These are phyloP conservation scores for Apiospora malaysiana DNA, from an alignment of 2,329 filamentous ascomycete genomes.

Conservation along the genomic window DNA sequence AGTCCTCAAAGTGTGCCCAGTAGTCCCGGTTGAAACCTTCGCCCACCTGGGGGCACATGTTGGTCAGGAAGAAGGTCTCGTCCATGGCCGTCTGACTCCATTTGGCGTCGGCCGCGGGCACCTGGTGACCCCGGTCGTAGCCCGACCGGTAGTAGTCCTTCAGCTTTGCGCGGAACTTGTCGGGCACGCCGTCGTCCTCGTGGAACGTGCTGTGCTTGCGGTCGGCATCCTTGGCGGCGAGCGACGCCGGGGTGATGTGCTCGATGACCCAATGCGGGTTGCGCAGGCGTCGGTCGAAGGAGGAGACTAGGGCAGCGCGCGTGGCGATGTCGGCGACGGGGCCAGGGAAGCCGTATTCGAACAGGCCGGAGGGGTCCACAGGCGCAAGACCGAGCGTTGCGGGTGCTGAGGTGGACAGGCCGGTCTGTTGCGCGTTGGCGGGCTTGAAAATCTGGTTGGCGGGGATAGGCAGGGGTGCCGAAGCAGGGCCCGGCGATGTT, in stretches of 20 bases:
- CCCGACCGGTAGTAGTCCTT: constrained; percentile 95
- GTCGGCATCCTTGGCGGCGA: constrained; percentile 77
- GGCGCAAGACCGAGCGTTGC: constrained; percentile 48
- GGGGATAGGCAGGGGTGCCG: constrained; percentile 52
- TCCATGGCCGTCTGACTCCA: constrained; percentile 96
- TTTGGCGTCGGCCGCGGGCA: constrained; percentile 93
- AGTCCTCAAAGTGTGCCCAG: constrained; percentile 99
- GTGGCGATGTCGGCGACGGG: constrained; percentile 83
- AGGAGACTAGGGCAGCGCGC: constrained; percentile 79
- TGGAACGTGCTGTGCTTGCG: constrained; percentile 82
- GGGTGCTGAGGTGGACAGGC: constrained; percentile 38
- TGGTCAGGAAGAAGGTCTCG: constrained; percentile 88
- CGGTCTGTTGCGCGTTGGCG: constrained; percentile 32
- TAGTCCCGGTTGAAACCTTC: constrained; percentile 99
- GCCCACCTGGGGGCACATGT: constrained; percentile 98
- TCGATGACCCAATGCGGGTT: constrained; percentile 96
- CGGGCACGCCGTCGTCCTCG: constrained; percentile 81
- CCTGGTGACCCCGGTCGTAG: constrained; percentile 96
- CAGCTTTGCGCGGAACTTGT: constrained; percentile 86
- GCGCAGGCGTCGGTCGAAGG: constrained; percentile 86
- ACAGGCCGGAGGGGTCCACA: constrained; percentile 77
- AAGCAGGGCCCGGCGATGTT: constrained; percentile 41
- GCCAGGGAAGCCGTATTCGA: constrained; percentile 91
- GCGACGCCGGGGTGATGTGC: constrained; percentile 90
- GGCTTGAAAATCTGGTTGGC: constrained; percentile 61